Base-by-base conservation (phyloP, 768 basidiomycete species). In the Mycena amicta region DNA sequence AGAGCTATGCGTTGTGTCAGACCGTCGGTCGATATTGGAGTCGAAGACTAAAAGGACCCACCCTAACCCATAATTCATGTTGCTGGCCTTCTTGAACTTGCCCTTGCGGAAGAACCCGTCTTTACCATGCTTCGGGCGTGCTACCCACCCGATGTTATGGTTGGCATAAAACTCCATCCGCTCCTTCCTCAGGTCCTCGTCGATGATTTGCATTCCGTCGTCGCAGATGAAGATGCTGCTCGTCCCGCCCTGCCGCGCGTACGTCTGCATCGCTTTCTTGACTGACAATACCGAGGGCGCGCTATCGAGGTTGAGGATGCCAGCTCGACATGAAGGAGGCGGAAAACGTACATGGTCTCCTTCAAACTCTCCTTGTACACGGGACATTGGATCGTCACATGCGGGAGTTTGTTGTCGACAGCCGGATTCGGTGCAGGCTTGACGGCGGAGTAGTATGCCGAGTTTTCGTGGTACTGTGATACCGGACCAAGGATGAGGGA, bases 61-160 rank as follows among this genome's bases (percentile, higher is more conserved):
- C 67, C 78, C 77, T 4, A 86, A 75, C 2, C 86, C 89, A 66
- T 86, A 91, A 74, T 93, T 93, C 89, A 93, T 90, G 74, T 82
- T 82, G 60, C 75, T 77, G 53, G 90, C 90, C 72, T 94, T 94
- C 78, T 93, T 93, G 82, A 94, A 94, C 53, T 90, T 87, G 8
- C 92, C 92, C 5, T 92, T 90, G 71, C 94, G 91, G 78, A 94
- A 92, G 80, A 95, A 96, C 0, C 92, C 89, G 62, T 90, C 93
- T 22, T 86, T 88, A 68, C 70, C 78, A 68, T 93, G 92, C 2
- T 80, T 81, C 0, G 92, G 92, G n/a, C 92, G 83, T 26, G 92
- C 89, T 30, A 87, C 84, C 83, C 87, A 93, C 12, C 80, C 81
- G 65, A 92, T 89, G 63, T 88, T 87, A 62, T 89, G 84, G 61